phyloP scores from a whole-genome alignment of 225 moss, liverwort and hornwort species.

The Polytrichum formosum region DNA sequence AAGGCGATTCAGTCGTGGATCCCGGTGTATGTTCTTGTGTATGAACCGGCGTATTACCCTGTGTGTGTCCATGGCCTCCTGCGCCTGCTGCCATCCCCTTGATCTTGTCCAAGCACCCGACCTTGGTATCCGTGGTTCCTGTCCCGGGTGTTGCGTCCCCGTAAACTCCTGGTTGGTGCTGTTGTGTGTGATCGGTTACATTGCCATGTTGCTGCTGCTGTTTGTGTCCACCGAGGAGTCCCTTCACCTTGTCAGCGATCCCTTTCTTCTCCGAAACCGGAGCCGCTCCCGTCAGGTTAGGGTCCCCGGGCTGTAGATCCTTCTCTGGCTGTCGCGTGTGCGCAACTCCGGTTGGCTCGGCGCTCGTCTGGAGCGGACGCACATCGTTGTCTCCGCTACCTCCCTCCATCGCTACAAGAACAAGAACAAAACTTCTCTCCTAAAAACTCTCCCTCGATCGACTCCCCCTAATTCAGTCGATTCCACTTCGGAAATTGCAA shows the following conservation, averaged over 20 bases:
- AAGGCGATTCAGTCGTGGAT: slow-evolving; percentile 19
- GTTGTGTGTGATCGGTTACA: neutral
- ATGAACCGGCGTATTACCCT: slow-evolving; percentile 4
- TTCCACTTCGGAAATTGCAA: too few relatives aligned
- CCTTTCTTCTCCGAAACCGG: slow-evolving; percentile 36
- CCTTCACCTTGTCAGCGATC: slow-evolving; percentile 44
- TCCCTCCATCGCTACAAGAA: slow-evolving; percentile 18
- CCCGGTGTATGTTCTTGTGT: slow-evolving; percentile 1
- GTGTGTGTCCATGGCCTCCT: slow-evolving; percentile 27
- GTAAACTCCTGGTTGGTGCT: slow-evolving; percentile 22
- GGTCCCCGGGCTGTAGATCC: slow-evolving; percentile 14
- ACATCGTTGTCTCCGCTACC: slow-evolving; percentile 13
- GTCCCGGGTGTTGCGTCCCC: slow-evolving; percentile 34
- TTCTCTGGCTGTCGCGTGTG: slow-evolving; percentile 31
- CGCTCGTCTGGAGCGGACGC: slow-evolving; percentile 4
- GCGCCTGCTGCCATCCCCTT: slow-evolving; percentile 26
- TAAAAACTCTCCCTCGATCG: too few relatives aligned
- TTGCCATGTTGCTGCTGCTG: neutral
- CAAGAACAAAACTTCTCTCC: too few relatives aligned
- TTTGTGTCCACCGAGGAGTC: slow-evolving; percentile 28
- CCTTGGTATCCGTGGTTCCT: slow-evolving; percentile 33
- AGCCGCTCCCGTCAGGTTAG: neutral
- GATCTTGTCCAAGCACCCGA: slow-evolving; percentile 50
- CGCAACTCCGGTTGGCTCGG: neutral
- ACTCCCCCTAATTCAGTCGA: too few relatives aligned